phyloP scores from a whole-genome alignment of 208 protist genomes.

The Entamoeba moshkovskii region DNA sequence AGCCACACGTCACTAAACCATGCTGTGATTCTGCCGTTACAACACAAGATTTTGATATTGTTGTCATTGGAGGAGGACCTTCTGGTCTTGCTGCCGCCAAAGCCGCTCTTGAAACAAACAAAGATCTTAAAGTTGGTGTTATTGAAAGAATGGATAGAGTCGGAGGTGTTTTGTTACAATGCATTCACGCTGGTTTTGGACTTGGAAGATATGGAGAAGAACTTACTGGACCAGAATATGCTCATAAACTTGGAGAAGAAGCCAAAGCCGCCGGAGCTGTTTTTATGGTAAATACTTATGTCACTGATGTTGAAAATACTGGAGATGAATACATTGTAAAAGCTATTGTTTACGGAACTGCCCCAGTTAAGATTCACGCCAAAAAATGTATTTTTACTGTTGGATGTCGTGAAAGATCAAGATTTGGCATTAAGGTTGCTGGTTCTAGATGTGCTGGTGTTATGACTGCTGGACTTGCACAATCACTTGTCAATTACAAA shows the following conservation, averaged over 20 bases:
- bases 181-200: slow-evolving; percentile 12
- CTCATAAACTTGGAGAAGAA: slow-evolving; percentile 10
- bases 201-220: not conserved
- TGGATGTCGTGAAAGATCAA: slow-evolving; percentile 11
- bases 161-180: slow-evolving; percentile 15
- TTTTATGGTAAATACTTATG: slow-evolving; percentile 8
- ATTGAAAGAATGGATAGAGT: not conserved
- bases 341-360: not conserved
- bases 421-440: slow-evolving; percentile 2
- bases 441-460: slow-evolving; percentile 19
- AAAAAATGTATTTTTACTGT: not conserved
- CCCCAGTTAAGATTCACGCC: not conserved
- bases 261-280: not conserved
- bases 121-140: not conserved
- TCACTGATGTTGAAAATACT: not conserved
- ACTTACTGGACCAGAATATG: slow-evolving; percentile 25
- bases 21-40: not conserved
- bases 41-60: slow-evolving; percentile 14
- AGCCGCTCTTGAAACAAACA: not conserved
- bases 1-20: not conserved
- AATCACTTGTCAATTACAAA: slow-evolving; percentile 7
- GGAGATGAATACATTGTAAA: not conserved
- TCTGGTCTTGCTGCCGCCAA: slow-evolving; percentile 21
- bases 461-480: slow-evolving; percentile 21
- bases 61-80: slow-evolving; percentile 22